Evolutionary conservation across 768 basidiomycete species (phyloP).

Genomic region (Gymnopilus junonius): DNA sequence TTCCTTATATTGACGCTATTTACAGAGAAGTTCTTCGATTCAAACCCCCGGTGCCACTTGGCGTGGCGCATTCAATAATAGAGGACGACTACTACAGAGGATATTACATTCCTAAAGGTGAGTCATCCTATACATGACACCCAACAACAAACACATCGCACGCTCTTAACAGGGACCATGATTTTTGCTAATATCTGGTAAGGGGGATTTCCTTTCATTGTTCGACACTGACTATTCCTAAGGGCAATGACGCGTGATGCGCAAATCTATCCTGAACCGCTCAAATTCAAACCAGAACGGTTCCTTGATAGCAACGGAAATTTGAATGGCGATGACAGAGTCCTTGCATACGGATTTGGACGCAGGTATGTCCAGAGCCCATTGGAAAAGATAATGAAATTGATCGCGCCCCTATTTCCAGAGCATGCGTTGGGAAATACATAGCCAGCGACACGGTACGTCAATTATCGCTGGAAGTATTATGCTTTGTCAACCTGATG

Average conservation of each 20-base stretch:
- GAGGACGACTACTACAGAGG: too few species aligned
- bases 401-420: background rate
- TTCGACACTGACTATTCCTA: background rate
- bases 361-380: background rate
- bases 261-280: constrained; percentile 35
- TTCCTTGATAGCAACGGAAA: constrained; percentile 25
- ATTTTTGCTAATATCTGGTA: background rate
- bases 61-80: background rate
- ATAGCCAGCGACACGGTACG: background rate
- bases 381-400: background rate
- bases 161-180: background rate
- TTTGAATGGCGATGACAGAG: constrained; percentile 22
- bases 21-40: background rate
- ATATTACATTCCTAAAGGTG: background rate
- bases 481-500: background rate
- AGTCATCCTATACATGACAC: background rate
- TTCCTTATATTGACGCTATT: background rate
- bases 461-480: too few species aligned
- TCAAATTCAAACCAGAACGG: constrained; percentile 35
- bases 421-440: constrained; percentile 3
- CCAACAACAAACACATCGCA: too few species aligned
- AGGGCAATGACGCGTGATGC: constrained; percentile 32
- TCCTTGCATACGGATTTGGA: constrained; percentile 13
- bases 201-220: background rate
- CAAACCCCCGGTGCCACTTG: background rate